These are phyloP conservation scores for Sugiyamaella japonica DNA, from an alignment of 1,139 yeast genomes.

Conservation along the genomic window DNA sequence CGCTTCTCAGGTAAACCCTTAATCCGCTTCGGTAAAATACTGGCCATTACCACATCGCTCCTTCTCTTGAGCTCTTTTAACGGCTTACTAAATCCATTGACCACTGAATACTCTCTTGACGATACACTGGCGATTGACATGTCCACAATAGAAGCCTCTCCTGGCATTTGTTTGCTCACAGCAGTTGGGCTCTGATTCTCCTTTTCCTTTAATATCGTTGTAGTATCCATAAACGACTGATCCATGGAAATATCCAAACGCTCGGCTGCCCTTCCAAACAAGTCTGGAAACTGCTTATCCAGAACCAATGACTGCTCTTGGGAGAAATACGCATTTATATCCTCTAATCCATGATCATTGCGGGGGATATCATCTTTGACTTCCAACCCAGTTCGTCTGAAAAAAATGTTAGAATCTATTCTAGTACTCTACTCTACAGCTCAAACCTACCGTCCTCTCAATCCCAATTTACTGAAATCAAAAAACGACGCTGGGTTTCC, in stretches of 20 bases:
- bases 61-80: slow-evolving; percentile 4
- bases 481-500: slow-evolving; percentile 20
- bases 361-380: slow-evolving; percentile 53
- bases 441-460: slow-evolving; percentile 29
- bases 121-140: slow-evolving; percentile 1
- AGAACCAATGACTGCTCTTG: slow-evolving; percentile 24
- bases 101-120: neutral
- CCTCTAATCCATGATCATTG: slow-evolving; percentile 77
- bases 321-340: slow-evolving; percentile 71
- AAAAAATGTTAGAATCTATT: slow-evolving; percentile 1
- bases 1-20: neutral
- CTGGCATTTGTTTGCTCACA: neutral
- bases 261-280: neutral
- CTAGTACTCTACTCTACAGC: neutral
- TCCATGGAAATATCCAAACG: slow-evolving; percentile 7
- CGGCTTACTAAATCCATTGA: neutral
- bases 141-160: neutral
- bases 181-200: neutral
- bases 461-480: slow-evolving; percentile 30
- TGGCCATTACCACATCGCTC: neutral
- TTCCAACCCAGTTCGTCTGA: slow-evolving; percentile 50
- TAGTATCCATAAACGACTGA: slow-evolving; percentile 1
- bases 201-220: neutral
- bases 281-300: slow-evolving; percentile 14
- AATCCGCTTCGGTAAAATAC: neutral